Percentiles rank a stretch among this genome's conserved stretches.
phyloP scores from a whole-genome alignment of 1,284 basidiomycete species.

The Neonothopanus nambi region DNA sequence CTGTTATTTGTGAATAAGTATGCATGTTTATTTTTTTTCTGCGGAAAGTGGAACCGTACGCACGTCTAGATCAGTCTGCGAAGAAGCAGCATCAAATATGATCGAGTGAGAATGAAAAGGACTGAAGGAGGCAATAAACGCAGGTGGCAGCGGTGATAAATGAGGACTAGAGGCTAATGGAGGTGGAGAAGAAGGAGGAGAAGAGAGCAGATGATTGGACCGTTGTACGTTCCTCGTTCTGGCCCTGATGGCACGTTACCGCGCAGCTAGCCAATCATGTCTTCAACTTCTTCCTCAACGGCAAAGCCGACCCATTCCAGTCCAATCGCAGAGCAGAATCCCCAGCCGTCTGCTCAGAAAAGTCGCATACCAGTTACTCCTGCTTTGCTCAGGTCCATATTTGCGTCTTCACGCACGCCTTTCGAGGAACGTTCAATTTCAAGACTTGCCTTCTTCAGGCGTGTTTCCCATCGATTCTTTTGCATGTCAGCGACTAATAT shows the following conservation, averaged over 20 bases:
- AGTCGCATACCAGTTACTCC: conserved; percentile 79
- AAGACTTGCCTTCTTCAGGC: conserved; percentile 82
- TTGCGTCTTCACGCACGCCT: conserved; percentile 76
- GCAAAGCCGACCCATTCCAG: conserved; percentile 33
- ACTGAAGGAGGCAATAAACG: conserved; percentile 8
- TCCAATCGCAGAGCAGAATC: conserved; percentile 21
- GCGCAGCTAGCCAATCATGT: conserved; percentile 29
- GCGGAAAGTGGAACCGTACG: too few relatives aligned
- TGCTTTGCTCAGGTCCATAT: conserved; percentile 75
- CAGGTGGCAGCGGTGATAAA: conserved; percentile 5
- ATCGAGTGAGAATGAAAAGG: conserved; percentile 8
- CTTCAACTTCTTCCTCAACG: conserved; percentile 44
- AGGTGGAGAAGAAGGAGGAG: conserved; percentile 2
- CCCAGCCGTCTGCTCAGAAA: conserved; percentile 34
- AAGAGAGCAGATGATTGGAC: too few relatives aligned
- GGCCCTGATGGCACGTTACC: conserved; percentile 11
- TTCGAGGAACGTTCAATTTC: conserved; percentile 80
- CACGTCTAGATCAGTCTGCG: conserved; percentile 7
- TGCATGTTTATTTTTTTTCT: neutral
- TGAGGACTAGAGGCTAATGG: neutral
- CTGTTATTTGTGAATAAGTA: conserved; percentile 10
- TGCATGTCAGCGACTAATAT: neutral
- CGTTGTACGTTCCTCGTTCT: neutral
- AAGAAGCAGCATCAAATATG: neutral
- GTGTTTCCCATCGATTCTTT: conserved; percentile 17